Evolutionary conservation across 176 grass and related monocot species (phyloP).

Genomic region (Luzula sylvatica): DNA sequence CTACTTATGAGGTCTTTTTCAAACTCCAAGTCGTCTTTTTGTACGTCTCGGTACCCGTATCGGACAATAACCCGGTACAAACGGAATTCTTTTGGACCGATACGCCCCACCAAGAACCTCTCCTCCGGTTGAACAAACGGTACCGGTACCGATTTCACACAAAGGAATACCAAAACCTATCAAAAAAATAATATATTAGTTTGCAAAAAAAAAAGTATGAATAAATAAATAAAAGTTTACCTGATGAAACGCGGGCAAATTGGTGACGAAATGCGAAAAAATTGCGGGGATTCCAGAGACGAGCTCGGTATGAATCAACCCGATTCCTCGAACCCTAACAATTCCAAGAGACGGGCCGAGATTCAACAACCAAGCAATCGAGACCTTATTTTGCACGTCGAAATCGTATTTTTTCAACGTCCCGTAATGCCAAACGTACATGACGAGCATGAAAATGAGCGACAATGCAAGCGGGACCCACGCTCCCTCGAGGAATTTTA

Average conservation of each 20-base stretch:
- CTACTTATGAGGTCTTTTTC: conserved; percentile 75
- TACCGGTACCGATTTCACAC: conserved; percentile 53
- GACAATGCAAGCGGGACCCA: conserved; percentile 81
- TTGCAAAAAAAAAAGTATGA: not conserved
- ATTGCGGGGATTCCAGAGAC: conserved; percentile 78
- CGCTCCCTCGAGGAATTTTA: conserved; percentile 83
- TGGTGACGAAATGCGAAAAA: conserved; percentile 94
- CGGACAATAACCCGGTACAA: conserved; percentile 68
- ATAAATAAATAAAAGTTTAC: conserved; percentile 27
- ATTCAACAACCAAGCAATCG: conserved; percentile 68
- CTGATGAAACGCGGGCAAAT: conserved; percentile 97
- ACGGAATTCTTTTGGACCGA: conserved; percentile 65
- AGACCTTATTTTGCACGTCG: conserved; percentile 87
- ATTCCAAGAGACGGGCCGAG: conserved; percentile 80
- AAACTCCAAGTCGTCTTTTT: conserved; percentile 60
- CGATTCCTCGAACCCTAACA: conserved; percentile 74
- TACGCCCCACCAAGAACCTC: conserved; percentile 57
- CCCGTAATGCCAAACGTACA: conserved; percentile 92
- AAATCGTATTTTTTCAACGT: conserved; percentile 69
- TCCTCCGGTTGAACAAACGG: conserved; percentile 54
- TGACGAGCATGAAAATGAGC: conserved; percentile 62
- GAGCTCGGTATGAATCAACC: conserved; percentile 80
- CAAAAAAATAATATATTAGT: conserved; percentile 12
- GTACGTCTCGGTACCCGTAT: conserved; percentile 78
- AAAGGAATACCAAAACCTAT: conserved; percentile 80